Evolutionary conservation across 2,329 filamentous ascomycete species (phyloP).

Genomic region (Coniella vitis): DNA sequence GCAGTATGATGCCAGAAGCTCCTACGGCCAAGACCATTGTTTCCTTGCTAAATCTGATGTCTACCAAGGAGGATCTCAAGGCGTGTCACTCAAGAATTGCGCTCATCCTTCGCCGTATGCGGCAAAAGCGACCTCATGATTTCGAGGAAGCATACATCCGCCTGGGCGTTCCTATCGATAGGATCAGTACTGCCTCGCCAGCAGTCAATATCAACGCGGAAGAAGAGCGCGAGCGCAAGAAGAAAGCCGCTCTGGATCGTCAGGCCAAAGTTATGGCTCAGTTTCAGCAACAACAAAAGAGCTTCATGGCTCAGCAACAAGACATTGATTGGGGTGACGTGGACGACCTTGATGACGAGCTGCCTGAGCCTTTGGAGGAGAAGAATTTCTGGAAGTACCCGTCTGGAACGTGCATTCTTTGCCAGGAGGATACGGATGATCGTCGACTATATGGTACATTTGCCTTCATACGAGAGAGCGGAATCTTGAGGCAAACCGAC

Average conservation of each 20-base stretch:
- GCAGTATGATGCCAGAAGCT: constrained; percentile 52
- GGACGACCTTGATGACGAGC: constrained; percentile 66
- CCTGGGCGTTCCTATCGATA: constrained; percentile 64
- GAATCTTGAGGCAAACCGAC: constrained; percentile 80
- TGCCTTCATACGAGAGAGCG: constrained; percentile 79
- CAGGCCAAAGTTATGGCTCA: constrained; percentile 96
- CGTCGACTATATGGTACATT: constrained; percentile 87
- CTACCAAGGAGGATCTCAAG: constrained; percentile 67
- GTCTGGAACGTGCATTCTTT: constrained; percentile 86
- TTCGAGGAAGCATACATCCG: constrained; percentile 63
- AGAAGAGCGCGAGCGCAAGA: constrained; percentile 75
- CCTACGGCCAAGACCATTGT: constrained; percentile 56
- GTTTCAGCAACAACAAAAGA: constrained; percentile 95
- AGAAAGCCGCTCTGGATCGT: constrained; percentile 80
- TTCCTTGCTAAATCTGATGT: constrained; percentile 55
- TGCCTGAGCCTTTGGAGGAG: constrained; percentile 50
- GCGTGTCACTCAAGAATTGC: constrained; percentile 78
- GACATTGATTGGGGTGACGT: constrained; percentile 83
- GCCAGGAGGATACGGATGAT: constrained; percentile 92
- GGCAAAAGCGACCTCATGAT: constrained; percentile 68
- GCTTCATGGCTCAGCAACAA: constrained; percentile 84
- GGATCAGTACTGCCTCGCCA: constrained; percentile 77
- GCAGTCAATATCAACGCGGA: constrained; percentile 57
- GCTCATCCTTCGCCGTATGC: constrained; percentile 76
- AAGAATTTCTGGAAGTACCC: constrained; percentile 86